Percentiles rank a stretch among this genome's conserved stretches.
phyloP scores from a whole-genome alignment of 148 eudicot species.

The Bassia scoparia region DNA sequence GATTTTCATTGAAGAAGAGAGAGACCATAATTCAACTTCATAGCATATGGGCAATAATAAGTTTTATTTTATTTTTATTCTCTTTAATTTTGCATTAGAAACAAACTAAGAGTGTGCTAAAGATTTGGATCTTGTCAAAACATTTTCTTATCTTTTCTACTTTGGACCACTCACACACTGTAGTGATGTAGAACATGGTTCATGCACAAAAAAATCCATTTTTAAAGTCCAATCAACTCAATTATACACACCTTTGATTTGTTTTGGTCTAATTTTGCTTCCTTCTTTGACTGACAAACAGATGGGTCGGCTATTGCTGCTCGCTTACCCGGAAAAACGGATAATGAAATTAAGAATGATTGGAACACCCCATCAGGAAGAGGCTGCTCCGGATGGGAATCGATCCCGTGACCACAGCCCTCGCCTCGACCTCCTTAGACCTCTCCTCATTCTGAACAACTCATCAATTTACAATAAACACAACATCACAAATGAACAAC shows the following conservation, averaged over 20 bases:
- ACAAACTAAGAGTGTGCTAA: slow-evolving; percentile 11
- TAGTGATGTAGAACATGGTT: slow-evolving; percentile 9
- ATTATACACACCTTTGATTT: slow-evolving; percentile 13
- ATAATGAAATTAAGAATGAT: slow-evolving; percentile 88
- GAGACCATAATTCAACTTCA: slow-evolving; percentile 90
- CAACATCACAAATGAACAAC: slow-evolving; percentile 48
- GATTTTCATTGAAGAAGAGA: slow-evolving; percentile 88
- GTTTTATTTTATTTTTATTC: slow-evolving; percentile 17
- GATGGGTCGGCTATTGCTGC: slow-evolving; percentile 99
- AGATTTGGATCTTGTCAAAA: not conserved
- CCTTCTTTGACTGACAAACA: slow-evolving; percentile 31
- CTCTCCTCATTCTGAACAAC: slow-evolving; percentile 48
- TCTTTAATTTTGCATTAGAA: not conserved
- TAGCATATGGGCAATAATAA: slow-evolving; percentile 90
- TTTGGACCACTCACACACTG: slow-evolving; percentile 28
- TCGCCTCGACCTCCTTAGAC: slow-evolving; percentile 75
- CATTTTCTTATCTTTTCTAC: not conserved
- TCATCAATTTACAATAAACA: slow-evolving; percentile 36
- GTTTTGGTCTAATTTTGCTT: slow-evolving; percentile 15
- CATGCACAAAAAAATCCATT: slow-evolving; percentile 20
- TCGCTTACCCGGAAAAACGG: slow-evolving; percentile 89
- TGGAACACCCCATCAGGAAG: slow-evolving; percentile 94
- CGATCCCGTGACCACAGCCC: slow-evolving; percentile 96
- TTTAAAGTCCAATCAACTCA: slow-evolving; percentile 21
- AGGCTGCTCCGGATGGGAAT: slow-evolving; percentile 85